Evolutionary conservation across 495 filamentous ascomycete genomes (phyloP), one percentile per base, ranked within the genome.

Genomic region (Annulohypoxylon stygium): DNA sequence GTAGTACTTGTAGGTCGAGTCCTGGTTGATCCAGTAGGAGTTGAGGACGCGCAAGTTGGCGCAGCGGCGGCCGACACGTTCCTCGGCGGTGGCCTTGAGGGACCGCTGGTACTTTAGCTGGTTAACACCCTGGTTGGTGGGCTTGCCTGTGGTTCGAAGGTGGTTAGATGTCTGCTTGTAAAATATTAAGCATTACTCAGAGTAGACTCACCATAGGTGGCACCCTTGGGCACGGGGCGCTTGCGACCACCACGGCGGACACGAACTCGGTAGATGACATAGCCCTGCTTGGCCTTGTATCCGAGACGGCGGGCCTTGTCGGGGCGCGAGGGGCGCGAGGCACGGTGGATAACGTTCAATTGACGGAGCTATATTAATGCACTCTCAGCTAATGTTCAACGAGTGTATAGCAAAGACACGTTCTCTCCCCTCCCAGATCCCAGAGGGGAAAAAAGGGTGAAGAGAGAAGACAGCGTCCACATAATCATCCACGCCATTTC

Each of bases 11-110:
- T 98, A 99, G 86, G 96, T 98, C 63, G 95, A 97, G 89, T 99
- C 96, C 89, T 99, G 96, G 90, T 99, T 99, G 91, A 98, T 94
- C 96, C 96, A 99, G 93, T 99, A 99, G 76, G 94, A 97, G 90
- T 98, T 99, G 82, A 99, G 90, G 76, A 99, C 97, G 77, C 96
- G 92, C 84, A 99, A 86, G 88, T 99, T 99, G 86, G 94, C 93
- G 88, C 94, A 97, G 81, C 95, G 94, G 83, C 95, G 94, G 79
- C 97, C 96, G 80, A 98, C 95, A 92, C 96, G 97, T 92, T 98
- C 96, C 88, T 99, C 96, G 83, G 96, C 96, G 76, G 96, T 98
- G 77, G 94, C 89, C 82, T 90, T 91, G 79, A 98, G 94, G 69
- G 96, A 98, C 85, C 95, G 94, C 90, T 99, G 97, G 92, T 97